phyloP scores from a whole-genome alignment of 148 eudicot genomes.

The Nepenthes gracilis region DNA sequence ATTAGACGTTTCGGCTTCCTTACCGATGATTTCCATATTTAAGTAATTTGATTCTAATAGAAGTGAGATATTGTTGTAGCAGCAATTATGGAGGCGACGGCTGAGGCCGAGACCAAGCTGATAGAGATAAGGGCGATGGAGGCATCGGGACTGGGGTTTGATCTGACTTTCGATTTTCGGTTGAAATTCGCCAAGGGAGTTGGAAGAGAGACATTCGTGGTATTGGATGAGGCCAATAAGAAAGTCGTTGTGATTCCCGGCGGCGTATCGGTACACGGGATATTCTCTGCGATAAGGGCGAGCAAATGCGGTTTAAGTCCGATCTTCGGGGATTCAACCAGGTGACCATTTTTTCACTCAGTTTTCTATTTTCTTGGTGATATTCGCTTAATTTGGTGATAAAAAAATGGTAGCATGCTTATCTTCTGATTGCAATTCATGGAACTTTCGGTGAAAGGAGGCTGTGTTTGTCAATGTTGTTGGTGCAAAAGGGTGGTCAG shows the following conservation, averaged over 20 bases:
- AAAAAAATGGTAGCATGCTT: too few relatives aligned
- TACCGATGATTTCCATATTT: too few relatives aligned
- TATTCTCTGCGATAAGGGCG: constrained; percentile 90
- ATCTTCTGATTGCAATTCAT: too few relatives aligned
- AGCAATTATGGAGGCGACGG: background rate
- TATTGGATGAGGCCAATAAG: constrained; percentile 4
- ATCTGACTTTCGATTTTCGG: constrained; percentile 78
- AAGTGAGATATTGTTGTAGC: background rate
- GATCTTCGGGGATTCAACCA: constrained; percentile 84
- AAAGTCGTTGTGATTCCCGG: constrained; percentile 59
- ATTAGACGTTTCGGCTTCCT: too few relatives aligned
- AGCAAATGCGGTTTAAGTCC: constrained; percentile 76
- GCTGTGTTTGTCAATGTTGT: too few relatives aligned
- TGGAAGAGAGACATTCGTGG: background rate
- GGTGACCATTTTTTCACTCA: constrained; percentile 11
- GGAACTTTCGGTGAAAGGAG: too few relatives aligned
- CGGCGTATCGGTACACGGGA: constrained; percentile 34
- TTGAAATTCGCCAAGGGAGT: constrained; percentile 58
- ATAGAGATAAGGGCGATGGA: constrained; percentile 50
- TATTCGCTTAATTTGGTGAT: too few relatives aligned
- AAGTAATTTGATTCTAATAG: background rate
- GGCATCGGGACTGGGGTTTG: constrained; percentile 81
- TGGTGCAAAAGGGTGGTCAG: too few relatives aligned
- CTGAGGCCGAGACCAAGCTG: constrained; percentile 14
- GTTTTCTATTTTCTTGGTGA: too few relatives aligned